Evolutionary conservation across 768 basidiomycete species (phyloP), one percentile per base, ranked within the genome.

Genomic region (Roridomyces roridus): DNA sequence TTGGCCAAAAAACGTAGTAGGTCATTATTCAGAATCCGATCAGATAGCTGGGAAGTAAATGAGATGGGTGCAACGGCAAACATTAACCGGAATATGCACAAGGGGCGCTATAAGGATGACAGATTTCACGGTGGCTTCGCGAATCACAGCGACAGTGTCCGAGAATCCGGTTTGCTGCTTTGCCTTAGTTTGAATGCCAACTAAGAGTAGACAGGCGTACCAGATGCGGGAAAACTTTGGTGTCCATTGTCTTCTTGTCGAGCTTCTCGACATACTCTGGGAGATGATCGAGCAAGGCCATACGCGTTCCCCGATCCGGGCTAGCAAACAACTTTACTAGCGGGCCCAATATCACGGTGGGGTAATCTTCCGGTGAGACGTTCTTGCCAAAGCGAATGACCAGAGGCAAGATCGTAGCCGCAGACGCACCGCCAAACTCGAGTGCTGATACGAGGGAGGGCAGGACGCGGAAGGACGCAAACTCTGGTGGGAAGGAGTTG

Each of bases 1-100:
- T 92, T 93, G 2, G 96, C 96, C 21, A 99, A 83, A 59, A 92
- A 83, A 2, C 96, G 89, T 11, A 99, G 84, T 18, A 99, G 85
- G 58, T 99, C 97, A 65, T 98, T 99, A 73, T 99, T 99, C 34
- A 98, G 80, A 35, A 98, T 85, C 2, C 96, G 89, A 62, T 97
- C 95, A 46, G 78, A 90, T 46, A 99, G 80, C 94, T 97, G 59
- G 2, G 14, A 29, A 15, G 31, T 6, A 18, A 29, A 46, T 55
- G 20, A 46, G 43, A 34, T 42, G 23, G 35, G 6, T 17, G 45
- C 21, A 10, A 35, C 4, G 35, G 18, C 2, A 20, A 47, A 29
- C 1, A 2, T 15, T 6, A 29, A 29, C 28, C 11, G 23, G 17
- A 40, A 20, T 28, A 48, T 70, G 24, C 52, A 92, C 95, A 76